Conservation (phyloP, 768 basidiomycete species). For the Sutorius australiensis region DNA sequence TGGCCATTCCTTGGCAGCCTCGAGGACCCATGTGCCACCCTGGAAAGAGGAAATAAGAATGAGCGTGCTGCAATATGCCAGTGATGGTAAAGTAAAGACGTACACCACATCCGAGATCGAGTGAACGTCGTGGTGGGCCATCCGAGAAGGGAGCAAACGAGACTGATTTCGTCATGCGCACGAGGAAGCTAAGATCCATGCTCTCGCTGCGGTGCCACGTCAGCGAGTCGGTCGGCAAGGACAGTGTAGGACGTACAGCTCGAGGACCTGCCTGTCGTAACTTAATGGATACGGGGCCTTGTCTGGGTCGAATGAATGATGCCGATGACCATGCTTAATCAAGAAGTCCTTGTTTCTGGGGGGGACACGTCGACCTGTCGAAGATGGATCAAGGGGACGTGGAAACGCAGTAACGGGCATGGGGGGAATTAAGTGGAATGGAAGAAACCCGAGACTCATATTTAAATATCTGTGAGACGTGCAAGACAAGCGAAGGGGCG, state of each 20-base stretch:
- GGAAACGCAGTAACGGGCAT: conserved; percentile 19
- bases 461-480: conserved; percentile 5
- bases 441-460: conserved; percentile 12
- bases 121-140: conserved; percentile 46
- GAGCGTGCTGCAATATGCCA: not conserved
- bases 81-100: conserved; percentile 19
- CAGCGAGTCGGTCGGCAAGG: not conserved
- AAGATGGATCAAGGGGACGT: conserved; percentile 17
- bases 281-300: conserved; percentile 79
- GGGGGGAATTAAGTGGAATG: conserved; percentile 18
- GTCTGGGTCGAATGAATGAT: conserved; percentile 66
- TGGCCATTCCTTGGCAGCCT: conserved; percentile 70
- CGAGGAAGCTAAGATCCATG: conserved; percentile 48
- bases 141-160: conserved; percentile 56
- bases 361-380: conserved; percentile 31
- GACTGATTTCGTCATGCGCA: conserved; percentile 49
- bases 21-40: conserved; percentile 69
- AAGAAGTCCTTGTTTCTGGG: conserved; percentile 53
- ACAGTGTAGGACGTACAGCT: conserved; percentile 49
- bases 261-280: conserved; percentile 63
- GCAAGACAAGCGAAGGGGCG: conserved; percentile 2
- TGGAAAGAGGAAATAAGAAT: conserved; percentile 22
- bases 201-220: conserved; percentile 41
- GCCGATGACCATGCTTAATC: conserved; percentile 56
- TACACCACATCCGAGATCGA: conserved; percentile 77